phyloP scores from a whole-genome alignment of 2,329 filamentous ascomycete genomes.

The Lasiodiplodia citricola region DNA sequence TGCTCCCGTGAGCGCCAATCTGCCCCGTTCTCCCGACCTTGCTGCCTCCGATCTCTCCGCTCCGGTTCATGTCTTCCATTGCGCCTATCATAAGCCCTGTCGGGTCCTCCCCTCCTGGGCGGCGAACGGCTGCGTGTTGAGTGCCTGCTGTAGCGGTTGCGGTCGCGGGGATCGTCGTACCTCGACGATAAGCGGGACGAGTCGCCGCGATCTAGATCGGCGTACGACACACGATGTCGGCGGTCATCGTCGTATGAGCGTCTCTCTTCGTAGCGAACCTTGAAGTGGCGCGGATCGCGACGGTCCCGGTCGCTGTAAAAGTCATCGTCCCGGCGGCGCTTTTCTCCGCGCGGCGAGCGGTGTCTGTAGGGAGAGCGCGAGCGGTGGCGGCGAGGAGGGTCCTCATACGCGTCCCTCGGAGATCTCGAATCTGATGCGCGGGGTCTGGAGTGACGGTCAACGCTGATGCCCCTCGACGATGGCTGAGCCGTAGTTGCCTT shows the following conservation, averaged over 20 bases:
- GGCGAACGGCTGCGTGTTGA: constrained; percentile 28
- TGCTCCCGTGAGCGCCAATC: constrained; percentile 25
- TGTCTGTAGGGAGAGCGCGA: constrained; percentile 31
- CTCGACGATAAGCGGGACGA: not conserved
- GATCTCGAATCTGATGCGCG: constrained; percentile 27
- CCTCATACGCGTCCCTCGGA: constrained; percentile 48
- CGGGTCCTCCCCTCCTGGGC: constrained; percentile 45
- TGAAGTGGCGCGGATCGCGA: constrained; percentile 65
- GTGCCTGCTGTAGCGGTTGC: constrained; percentile 29
- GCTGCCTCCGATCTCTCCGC: constrained; percentile 16
- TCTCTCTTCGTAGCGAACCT: constrained; percentile 65
- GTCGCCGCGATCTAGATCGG: constrained; percentile 52
- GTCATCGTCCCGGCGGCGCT: constrained; percentile 69
- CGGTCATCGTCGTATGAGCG: constrained; percentile 36
- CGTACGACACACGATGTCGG: constrained; percentile 57
- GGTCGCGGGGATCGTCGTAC: constrained; percentile 22
- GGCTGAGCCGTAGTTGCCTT: constrained; percentile 88
- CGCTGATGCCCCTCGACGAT: constrained; percentile 76
- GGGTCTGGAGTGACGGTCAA: constrained; percentile 86
- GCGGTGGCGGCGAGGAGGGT: constrained; percentile 45
- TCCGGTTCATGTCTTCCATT: constrained; percentile 18
- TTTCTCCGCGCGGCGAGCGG: constrained; percentile 51
- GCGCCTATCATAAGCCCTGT: constrained; percentile 11
- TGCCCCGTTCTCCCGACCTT: constrained; percentile 20
- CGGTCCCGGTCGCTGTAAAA: constrained; percentile 51